Base-by-base conservation (phyloP, 129 eudicot species). In the Chrysanthemum lavandulifolium region DNA sequence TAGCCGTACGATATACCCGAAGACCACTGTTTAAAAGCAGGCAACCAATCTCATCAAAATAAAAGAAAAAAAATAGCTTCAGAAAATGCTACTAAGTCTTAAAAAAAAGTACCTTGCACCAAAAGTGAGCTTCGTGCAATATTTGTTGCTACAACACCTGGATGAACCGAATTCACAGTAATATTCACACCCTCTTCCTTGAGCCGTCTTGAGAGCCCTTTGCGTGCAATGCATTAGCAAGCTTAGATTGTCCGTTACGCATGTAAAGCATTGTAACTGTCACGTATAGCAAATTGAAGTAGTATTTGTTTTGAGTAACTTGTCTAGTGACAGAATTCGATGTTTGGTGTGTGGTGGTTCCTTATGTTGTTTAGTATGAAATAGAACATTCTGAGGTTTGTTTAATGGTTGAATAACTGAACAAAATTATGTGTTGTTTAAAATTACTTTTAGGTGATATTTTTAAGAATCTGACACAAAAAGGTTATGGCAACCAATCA, bases 161-260 rank as follows among this genome's bases (percentile, higher is more conserved):
- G 96, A 66, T 88, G 96, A 9, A 88, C 82, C 14, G 89, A 85
- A 61, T 88, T 88, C 18, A 80, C 96, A 1, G 91, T 88, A 69
- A 88, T 83, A 65, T 81, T 58, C 47, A 73, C 89, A 52, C 85
- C 88, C 19, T 88, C 96, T 74, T 88, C 91, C 91, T 88, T 87
- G 45, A 94, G 64, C 51, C 64, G 80, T 76, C 86, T 88, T 25
- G 97, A 49, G 13, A 94, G 96, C 90, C 99, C 71, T 90, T 86
- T 16, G 96, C 97, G 60, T 94, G 99, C 81, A 94, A 77, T 25
- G 84, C 80, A 74, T 88, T 94, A 11, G 97, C 91, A 67, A 94
- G 90, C 85, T 94, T 90, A 68, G 99, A 94, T 74, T 90, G 99
- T 67, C 97, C 99, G 67, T 94, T n/a, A 94, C 6, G 97, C 96